phyloP scores from a whole-genome alignment of 2,329 filamentous ascomycete species.

The Phoma sp. region DNA sequence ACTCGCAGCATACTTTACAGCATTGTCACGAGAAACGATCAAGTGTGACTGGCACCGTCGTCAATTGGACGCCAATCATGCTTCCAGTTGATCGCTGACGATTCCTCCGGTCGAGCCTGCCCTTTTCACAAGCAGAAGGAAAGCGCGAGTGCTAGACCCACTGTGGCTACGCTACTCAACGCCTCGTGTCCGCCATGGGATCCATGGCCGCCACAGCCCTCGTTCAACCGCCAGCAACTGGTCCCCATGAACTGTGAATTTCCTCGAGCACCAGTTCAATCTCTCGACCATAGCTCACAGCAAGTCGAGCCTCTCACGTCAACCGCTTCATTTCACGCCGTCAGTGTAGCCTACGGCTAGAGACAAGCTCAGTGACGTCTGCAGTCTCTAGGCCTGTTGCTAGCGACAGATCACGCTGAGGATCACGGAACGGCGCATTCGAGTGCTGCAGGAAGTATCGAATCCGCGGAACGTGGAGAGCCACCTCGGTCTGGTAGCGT shows the following conservation, averaged over 20 bases:
- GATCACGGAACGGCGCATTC: constrained; percentile 20
- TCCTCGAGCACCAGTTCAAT: constrained; percentile 19
- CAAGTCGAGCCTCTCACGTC: constrained; percentile 9
- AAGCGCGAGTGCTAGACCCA: constrained; percentile 17
- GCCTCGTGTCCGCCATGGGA: constrained; percentile 14
- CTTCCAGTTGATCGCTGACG: constrained; percentile 18
- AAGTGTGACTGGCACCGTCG: constrained; percentile 6
- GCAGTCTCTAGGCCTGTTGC: constrained; percentile 11
- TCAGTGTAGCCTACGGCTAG: not conserved
- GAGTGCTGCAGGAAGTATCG: constrained; percentile 25
- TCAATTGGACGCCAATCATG: constrained; percentile 12
- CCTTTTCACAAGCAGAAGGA: constrained; percentile 20
- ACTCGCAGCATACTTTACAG: not conserved
- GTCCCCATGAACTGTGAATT: constrained; percentile 11
- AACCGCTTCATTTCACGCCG: constrained; percentile 2
- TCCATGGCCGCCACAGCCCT: constrained; percentile 18
- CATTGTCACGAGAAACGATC: constrained; percentile 4
- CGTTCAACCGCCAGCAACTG: constrained; percentile 21
- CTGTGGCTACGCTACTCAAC: constrained; percentile 19
- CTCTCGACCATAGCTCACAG: constrained; percentile 28
- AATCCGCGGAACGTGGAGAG: constrained; percentile 32
- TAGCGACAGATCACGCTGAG: constrained; percentile 25
- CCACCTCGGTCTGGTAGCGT: constrained; percentile 40
- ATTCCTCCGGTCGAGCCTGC: constrained; percentile 17
- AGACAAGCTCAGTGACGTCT: constrained; percentile 6